Percentiles rank a stretch among this genome's conserved stretches.
These are phyloP conservation scores for Sesbania bispinosa DNA, from an alignment of 306 rosid genomes.

Conservation along the genomic window DNA sequence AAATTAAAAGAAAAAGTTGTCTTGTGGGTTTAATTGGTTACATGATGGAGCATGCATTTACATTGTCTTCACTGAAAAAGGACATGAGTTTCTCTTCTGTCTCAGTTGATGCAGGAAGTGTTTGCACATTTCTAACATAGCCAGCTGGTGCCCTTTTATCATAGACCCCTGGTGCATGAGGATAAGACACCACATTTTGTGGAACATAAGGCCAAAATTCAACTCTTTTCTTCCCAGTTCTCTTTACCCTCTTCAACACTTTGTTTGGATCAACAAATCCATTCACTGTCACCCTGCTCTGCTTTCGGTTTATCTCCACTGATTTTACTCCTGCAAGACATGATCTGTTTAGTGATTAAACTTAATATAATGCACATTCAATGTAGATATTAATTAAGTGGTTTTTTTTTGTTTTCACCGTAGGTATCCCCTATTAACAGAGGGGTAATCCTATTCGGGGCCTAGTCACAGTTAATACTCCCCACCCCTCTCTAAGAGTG, in stretches of 20 bases:
- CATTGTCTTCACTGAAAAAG: slow-evolving; percentile 82
- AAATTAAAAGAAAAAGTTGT: not conserved
- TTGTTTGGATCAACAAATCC: slow-evolving; percentile 81
- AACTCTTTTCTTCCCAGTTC: slow-evolving; percentile 68
- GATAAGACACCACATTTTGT: slow-evolving; percentile 65
- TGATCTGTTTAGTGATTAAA: not conserved
- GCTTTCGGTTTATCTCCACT: slow-evolving; percentile 84
- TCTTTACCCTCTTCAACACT: slow-evolving; percentile 66
- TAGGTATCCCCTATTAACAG: too few relatives aligned
- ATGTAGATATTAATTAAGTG: too few relatives aligned
- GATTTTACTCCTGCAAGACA: slow-evolving; percentile 58
- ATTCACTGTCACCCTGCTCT: slow-evolving; percentile 62
- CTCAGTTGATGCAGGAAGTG: slow-evolving; percentile 42
- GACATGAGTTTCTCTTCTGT: slow-evolving; percentile 56
- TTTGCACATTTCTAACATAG: slow-evolving; percentile 52
- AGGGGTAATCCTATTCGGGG: too few relatives aligned
- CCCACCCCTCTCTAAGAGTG: too few relatives aligned
- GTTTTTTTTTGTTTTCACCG: too few relatives aligned
- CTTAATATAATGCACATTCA: too few relatives aligned
- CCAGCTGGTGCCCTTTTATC: slow-evolving; percentile 86
- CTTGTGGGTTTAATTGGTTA: slow-evolving; percentile 9
- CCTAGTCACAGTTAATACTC: too few relatives aligned
- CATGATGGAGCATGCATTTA: slow-evolving; percentile 79
- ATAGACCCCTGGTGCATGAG: slow-evolving; percentile 59
- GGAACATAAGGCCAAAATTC: slow-evolving; percentile 94